Conservation (phyloP, 352 stramenopile genomes). For the Poterioochromonas sp. region DNA sequence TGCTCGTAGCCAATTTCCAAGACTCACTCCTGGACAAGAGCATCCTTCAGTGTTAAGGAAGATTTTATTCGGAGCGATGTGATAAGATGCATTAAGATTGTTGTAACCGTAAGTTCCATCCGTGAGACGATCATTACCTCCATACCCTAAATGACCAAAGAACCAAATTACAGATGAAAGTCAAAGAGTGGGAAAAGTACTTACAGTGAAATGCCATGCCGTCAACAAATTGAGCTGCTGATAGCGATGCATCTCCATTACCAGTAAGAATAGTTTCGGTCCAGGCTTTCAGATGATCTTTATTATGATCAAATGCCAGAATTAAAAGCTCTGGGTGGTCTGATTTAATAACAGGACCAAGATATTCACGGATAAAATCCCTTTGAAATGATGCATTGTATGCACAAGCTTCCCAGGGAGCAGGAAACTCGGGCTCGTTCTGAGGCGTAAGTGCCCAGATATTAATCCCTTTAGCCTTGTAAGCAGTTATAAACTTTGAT, state of each 20-base stretch:
- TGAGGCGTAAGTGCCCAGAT: conserved; percentile 32
- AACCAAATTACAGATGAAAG: too few species aligned
- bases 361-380: conserved; percentile 55
- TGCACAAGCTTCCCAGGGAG: conserved; percentile 47
- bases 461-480: conserved; percentile 52
- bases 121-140: background rate
- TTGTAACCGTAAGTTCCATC: conserved; percentile 39
- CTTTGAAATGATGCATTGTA: conserved; percentile 40
- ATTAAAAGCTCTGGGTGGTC: conserved; percentile 76
- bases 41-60: conserved; percentile 70
- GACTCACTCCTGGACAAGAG: conserved; percentile 50
- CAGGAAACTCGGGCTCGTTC: conserved; percentile 45
- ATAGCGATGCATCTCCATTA: conserved; percentile 27
- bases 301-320: conserved; percentile 82
- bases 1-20: conserved; percentile 57
- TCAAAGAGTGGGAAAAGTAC: too few species aligned
- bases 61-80: conserved; percentile 52
- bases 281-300: conserved; percentile 59
- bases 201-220: conserved; percentile 83
- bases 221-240: conserved; percentile 64
- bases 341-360: conserved; percentile 63
- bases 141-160: conserved; percentile 34
- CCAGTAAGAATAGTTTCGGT: conserved; percentile 55
- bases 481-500: conserved; percentile 77
- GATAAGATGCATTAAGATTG: conserved; percentile 20